Conservation (phyloP, 2,329 filamentous ascomycete genomes). For the Dactylellina drechsleri region DNA sequence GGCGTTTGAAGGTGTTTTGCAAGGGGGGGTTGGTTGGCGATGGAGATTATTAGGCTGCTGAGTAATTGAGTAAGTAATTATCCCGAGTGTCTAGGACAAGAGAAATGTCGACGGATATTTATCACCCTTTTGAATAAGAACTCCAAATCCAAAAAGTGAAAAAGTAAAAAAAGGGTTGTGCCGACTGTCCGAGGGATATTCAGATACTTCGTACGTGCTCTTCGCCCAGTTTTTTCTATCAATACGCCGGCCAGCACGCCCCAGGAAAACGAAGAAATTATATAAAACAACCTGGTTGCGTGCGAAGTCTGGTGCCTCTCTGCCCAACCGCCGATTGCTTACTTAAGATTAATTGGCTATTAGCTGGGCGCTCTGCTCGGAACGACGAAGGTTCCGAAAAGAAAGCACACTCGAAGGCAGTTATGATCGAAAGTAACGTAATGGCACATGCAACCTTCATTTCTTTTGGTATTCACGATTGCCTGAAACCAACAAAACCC, state of each 20-base stretch:
- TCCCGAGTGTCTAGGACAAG: background rate
- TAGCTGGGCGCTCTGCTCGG: constrained; percentile 41
- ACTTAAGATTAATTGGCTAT: constrained; percentile 54
- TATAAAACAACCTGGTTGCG: constrained; percentile 3
- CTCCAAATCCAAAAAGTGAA: constrained; percentile 1
- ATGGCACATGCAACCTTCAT: constrained; percentile 47
- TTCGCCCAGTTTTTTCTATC: too few relatives aligned
- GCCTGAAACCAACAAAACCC: constrained; percentile 43
- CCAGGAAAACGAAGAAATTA: constrained; percentile 1
- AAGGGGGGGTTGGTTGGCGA: constrained; percentile 15
- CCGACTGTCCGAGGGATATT: constrained; percentile 41
- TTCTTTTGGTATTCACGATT: constrained; percentile 21
- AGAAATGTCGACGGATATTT: constrained; percentile 4
- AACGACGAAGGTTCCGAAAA: constrained; percentile 38
- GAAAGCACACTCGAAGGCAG: constrained; percentile 11
- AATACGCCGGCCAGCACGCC: constrained; percentile 2
- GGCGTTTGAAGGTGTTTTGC: constrained; percentile 21
- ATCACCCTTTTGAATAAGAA: background rate
- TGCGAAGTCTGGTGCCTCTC: constrained; percentile 18
- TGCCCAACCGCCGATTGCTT: constrained; percentile 54
- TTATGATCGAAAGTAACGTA: constrained; percentile 46
- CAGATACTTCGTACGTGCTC: constrained; percentile 18
- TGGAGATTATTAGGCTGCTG: constrained; percentile 22
- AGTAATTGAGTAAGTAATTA: constrained; percentile 49
- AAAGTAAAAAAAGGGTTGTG: constrained; percentile 21